Conservation (phyloP, 345 rosid species). For the Orychophragmus violaceus region DNA sequence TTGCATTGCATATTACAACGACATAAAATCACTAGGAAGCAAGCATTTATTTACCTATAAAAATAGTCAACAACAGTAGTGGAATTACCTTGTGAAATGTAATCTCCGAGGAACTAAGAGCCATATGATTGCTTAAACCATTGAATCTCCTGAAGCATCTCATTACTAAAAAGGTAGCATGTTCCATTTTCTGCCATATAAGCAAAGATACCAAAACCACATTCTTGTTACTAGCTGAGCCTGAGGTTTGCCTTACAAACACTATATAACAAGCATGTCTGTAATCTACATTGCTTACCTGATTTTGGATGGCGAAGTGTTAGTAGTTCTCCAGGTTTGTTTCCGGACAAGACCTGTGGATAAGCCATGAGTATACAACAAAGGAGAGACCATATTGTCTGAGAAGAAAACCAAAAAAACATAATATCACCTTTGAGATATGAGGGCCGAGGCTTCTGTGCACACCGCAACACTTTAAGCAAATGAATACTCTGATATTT, state of each 20-base stretch:
- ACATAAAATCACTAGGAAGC: not conserved
- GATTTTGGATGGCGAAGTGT: constrained; percentile 79
- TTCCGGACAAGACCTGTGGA: constrained; percentile 47
- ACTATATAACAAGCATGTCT: not conserved
- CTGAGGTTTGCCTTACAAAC: not conserved
- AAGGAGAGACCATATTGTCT: not conserved
- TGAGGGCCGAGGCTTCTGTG: constrained; percentile 77
- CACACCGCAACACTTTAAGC: constrained; percentile 54
- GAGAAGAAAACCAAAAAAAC: no score
- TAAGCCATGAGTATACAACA: not conserved
- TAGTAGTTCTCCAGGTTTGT: constrained; percentile 37
- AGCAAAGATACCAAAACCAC: not conserved
- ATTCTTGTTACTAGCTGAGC: not conserved
- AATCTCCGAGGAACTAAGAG: no score
- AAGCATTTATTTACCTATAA: not conserved
- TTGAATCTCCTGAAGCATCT: no score
- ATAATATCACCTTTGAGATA: constrained; percentile 74
- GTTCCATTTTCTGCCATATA: constrained; percentile 41
- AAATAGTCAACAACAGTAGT: not conserved
- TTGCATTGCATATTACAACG: not conserved
- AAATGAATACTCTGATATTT: constrained; percentile 67
- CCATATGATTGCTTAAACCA: no score
- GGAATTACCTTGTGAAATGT: constrained; percentile 57
- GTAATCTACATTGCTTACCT: constrained; percentile 34
- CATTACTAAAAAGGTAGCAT: constrained; percentile 47